phyloP scores from a whole-genome alignment of 257 asterid genomes.

The Penstemon davidsonii region DNA sequence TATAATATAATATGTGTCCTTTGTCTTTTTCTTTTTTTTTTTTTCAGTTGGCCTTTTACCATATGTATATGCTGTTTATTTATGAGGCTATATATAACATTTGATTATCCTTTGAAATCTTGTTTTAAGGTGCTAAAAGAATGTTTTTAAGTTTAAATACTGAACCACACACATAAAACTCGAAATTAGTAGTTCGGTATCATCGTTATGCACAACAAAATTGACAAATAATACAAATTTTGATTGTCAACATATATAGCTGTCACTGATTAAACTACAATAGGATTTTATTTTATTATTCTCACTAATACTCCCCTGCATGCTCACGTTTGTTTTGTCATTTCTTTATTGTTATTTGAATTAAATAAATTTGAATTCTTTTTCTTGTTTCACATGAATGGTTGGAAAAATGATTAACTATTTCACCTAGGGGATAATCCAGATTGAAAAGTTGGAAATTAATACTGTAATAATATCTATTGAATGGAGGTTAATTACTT shows the following conservation, averaged over 20 bases:
- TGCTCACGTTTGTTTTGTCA: not conserved
- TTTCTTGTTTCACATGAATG: not conserved
- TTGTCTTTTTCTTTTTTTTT: too few species aligned
- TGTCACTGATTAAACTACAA: slow-evolving; percentile 1
- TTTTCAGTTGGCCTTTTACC: too few species aligned
- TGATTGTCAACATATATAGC: not conserved
- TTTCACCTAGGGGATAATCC: not conserved
- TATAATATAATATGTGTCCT: too few species aligned
- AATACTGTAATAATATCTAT: too few species aligned
- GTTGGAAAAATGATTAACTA: not conserved
- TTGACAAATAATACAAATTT: slow-evolving; percentile 3
- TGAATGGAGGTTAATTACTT: too few species aligned
- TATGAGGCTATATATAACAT: not conserved
- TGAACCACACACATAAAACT: not conserved
- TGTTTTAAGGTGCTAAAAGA: not conserved
- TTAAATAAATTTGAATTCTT: not conserved
- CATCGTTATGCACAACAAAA: slow-evolving; percentile 6
- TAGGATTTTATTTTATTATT: too few species aligned
- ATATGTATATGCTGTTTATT: too few species aligned
- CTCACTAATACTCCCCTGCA: not conserved
- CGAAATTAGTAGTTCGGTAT: slow-evolving; percentile 3
- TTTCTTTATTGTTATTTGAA: not conserved
- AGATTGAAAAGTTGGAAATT: not conserved
- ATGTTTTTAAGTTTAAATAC: not conserved
- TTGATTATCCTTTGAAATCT: not conserved